Evolutionary conservation across 352 stramenopile genomes (phyloP).

Genomic region (Phytophthora pseudosyringae): DNA sequence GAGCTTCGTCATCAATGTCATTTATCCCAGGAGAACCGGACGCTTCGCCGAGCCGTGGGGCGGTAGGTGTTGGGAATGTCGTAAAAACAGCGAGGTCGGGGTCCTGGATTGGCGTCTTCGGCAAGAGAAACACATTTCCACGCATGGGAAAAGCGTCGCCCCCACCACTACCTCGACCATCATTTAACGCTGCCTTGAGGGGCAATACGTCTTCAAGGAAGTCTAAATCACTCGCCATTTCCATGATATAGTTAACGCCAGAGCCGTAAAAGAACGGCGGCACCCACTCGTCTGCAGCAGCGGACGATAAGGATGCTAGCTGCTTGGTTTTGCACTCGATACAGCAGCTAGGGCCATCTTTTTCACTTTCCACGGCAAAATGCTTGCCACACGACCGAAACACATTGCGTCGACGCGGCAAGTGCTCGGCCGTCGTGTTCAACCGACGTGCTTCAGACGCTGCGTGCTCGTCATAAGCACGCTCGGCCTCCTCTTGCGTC

Average conservation of each 20-base stretch:
- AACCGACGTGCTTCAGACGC: conserved; percentile 61
- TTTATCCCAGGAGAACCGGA: conserved; percentile 14
- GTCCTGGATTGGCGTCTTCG: conserved; percentile 67
- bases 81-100: conserved; percentile 59
- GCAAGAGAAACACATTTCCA: conserved; percentile 78
- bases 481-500: conserved; percentile 71
- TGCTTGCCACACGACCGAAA: conserved; percentile 84
- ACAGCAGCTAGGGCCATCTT: conserved; percentile 65
- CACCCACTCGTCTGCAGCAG: conserved; percentile 51
- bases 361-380: conserved; percentile 83
- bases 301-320: conserved; percentile 40
- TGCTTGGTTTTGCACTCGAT: conserved; percentile 80
- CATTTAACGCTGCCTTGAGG: conserved; percentile 53
- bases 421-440: conserved; percentile 66
- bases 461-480: conserved; percentile 72
- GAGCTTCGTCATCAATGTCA: conserved; percentile 37
- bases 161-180: conserved; percentile 32
- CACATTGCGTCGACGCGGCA: conserved; percentile 63
- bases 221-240: conserved; percentile 73
- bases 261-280: conserved; percentile 71
- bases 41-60: conserved; percentile 28
- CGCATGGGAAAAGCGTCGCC: conserved; percentile 57
- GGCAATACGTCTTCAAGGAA: conserved; percentile 69
- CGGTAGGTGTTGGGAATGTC: conserved; percentile 28
- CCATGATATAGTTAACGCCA: conserved; percentile 78